Evolutionary conservation across 805 yeast species (phyloP).

Genomic region (Kuraishia ogatae): DNA sequence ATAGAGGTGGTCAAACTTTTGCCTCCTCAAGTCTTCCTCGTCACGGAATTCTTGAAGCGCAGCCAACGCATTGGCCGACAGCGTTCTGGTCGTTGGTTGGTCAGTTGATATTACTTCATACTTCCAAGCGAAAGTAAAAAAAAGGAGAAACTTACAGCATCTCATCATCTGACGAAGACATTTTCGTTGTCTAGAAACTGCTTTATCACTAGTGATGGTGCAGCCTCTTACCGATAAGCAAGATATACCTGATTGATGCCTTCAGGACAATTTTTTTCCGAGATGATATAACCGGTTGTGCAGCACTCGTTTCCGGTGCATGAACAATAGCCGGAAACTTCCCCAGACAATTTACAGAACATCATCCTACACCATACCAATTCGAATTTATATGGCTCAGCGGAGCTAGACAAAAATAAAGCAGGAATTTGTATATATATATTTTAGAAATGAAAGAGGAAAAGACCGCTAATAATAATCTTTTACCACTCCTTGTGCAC

Average conservation of each 20-base stretch:
- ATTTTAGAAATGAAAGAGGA: too few species aligned
- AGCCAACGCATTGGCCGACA: conserved; percentile 41
- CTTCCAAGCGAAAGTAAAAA: background rate
- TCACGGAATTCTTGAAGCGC: conserved; percentile 55
- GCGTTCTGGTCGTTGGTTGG: conserved; percentile 18
- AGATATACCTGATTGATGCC: background rate
- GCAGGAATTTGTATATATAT: too few species aligned
- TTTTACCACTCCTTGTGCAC: too few species aligned
- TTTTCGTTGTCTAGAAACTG: too few species aligned
- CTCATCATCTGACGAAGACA: conserved; percentile 13
- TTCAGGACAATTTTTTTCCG: background rate
- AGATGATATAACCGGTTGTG: background rate
- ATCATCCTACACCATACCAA: too few species aligned
- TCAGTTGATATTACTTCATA: too few species aligned
- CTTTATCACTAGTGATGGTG: background rate
- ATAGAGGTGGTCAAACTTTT: conserved; percentile 46
- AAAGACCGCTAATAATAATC: too few species aligned
- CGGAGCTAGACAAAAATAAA: too few species aligned
- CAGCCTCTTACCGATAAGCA: background rate
- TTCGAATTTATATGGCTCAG: too few species aligned
- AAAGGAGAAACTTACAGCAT: conserved; percentile 14
- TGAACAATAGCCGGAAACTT: background rate
- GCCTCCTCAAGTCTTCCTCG: conserved; percentile 51
- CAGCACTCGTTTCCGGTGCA: background rate
- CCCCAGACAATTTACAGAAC: background rate